A percentile compares a stretch with the other conserved stretches of the same genome.
Evolutionary conservation across 2,329 filamentous ascomycete genomes (phyloP).

Genomic region (Ampelomyces quisqualis): DNA sequence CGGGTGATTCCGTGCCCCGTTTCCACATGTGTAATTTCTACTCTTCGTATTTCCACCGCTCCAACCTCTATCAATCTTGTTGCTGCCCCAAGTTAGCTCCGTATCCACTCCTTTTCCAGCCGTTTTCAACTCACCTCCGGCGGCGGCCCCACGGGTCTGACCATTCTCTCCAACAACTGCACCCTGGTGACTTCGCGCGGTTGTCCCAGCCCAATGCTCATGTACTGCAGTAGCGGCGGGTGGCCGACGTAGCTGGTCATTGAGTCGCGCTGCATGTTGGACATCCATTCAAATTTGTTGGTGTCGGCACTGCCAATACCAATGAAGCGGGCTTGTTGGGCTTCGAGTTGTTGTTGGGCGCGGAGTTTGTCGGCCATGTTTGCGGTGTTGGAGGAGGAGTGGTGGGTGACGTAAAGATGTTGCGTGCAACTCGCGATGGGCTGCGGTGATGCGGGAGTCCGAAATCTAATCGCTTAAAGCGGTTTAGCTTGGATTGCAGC

Average conservation of each 20-base stretch:
- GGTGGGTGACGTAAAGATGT: background rate
- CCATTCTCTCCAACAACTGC: slow-evolving; percentile 74
- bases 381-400: background rate
- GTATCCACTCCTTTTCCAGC: slow-evolving; percentile 47
- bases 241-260: slow-evolving; percentile 89
- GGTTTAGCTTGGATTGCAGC: background rate
- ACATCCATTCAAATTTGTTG: slow-evolving; percentile 95
- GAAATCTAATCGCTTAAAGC: slow-evolving; percentile 5
- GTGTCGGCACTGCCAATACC: slow-evolving; percentile 96
- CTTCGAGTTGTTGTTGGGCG: slow-evolving; percentile 95
- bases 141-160: slow-evolving; percentile 65
- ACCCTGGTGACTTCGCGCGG: slow-evolving; percentile 76
- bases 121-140: slow-evolving; percentile 54
- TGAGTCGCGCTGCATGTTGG: slow-evolving; percentile 92
- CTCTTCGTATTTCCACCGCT: background rate
- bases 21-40: too few species aligned
- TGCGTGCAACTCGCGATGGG: slow-evolving; percentile 2
- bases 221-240: slow-evolving; percentile 82
- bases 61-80: slow-evolving; percentile 20
- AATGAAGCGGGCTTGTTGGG: slow-evolving; percentile 91
- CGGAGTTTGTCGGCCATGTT: slow-evolving; percentile 89
- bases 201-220: slow-evolving; percentile 86
- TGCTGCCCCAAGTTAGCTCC: slow-evolving; percentile 10
- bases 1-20: too few species aligned
- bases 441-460: slow-evolving; percentile 9